Percentiles rank a stretch among this genome's conserved stretches.
These are phyloP conservation scores for Flaveria linearis DNA, from an alignment of 129 eudicot species.

Conservation along the genomic window DNA sequence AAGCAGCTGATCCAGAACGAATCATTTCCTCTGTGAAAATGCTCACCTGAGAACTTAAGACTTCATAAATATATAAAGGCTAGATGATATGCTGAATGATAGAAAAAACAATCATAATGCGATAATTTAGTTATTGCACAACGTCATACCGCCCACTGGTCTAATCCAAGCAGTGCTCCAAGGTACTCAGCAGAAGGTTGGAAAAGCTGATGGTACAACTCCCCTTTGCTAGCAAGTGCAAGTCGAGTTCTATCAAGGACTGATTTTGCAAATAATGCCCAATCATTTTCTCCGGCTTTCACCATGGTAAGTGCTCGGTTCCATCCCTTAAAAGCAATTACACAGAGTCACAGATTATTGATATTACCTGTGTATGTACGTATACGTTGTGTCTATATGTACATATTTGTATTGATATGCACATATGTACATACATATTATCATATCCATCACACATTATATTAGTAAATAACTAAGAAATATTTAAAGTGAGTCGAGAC, in stretches of 20 bases:
- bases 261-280: constrained; percentile 96
- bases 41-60: constrained; percentile 53
- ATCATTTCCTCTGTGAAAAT: constrained; percentile 95
- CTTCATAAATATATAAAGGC: neutral
- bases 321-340: constrained; percentile 72
- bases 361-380: constrained; percentile 1
- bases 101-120: neutral
- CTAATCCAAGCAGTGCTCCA: constrained; percentile 86
- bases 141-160: constrained; percentile 75
- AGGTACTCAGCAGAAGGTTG: constrained; percentile 99
- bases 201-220: constrained; percentile 74
- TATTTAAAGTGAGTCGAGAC: neutral
- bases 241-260: constrained; percentile 98
- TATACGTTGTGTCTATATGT: neutral
- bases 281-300: constrained; percentile 54
- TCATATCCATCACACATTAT: neutral
- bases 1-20: constrained; percentile 99
- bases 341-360: constrained; percentile 11
- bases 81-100: neutral
- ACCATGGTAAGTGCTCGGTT: constrained; percentile 64
- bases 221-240: constrained; percentile 93
- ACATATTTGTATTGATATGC: neutral
- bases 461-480: neutral
- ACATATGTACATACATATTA: neutral
- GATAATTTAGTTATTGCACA: constrained; percentile 3